Base-by-base conservation (phyloP, 148 eudicot species). In the Persicaria tinctoria region DNA sequence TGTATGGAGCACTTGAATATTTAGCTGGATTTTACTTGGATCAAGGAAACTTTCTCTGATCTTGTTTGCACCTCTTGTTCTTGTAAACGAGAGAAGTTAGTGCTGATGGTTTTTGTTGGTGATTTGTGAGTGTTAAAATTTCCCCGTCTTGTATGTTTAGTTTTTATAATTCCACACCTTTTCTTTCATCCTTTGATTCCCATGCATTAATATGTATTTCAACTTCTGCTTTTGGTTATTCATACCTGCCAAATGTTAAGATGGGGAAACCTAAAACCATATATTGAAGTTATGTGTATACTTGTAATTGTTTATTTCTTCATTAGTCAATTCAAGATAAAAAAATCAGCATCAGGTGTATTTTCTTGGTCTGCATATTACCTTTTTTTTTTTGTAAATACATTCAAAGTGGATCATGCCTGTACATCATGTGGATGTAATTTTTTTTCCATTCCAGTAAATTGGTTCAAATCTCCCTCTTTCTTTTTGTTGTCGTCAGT, bases 61-160 rank as follows among this genome's bases (percentile, higher is more conserved):
- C 12, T 60, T 54, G 23, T 60, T 60, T 60, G 66, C 66, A 23
- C 23, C 66, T 8, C 66, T 60, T 60, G 41, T 60, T 60, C 66
- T 9, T 41, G 12, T 23, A 60, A 11, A 23, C 10, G 5, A 60
- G 7, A 56, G 23, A n/a, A 56, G 4, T 5, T 56, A 17, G 18
- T 5, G 4, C 57, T 56, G 62, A 56, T 56, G 62, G 9, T 20
- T 54, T 14, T 54, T n/a, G 4, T 51, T 51, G 64, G 3, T 57
- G 64, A 7, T 57, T 57, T 57, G 12, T 17, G 38, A 18, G 64
- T 57, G 68, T 60, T 14, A 4, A 41, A 57, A 8, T 20, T 32
- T n/a, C 3, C 18, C 9, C 32, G 8, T 57, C 64, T 57, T 57
- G 8, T 57, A 8, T 57, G 3, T 20, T 2, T 18, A 57, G 10